phyloP scores from a whole-genome alignment of 108 stramenopile species.

The Pseudonitzschia pungens region DNA sequence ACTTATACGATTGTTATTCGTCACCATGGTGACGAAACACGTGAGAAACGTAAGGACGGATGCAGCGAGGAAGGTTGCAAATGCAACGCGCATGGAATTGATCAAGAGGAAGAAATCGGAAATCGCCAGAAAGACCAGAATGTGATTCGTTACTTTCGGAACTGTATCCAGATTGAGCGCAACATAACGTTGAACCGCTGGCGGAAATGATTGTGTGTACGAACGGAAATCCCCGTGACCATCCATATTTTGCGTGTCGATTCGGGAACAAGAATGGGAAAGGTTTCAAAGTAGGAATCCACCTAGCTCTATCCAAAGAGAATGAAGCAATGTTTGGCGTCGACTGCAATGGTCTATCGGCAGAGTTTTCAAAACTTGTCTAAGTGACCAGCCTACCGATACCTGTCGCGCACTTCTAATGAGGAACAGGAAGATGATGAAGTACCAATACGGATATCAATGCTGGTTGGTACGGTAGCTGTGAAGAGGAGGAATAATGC shows the following conservation, averaged over 20 bases:
- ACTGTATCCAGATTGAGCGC: slow-evolving; percentile 34
- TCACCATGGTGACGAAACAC: slow-evolving; percentile 13
- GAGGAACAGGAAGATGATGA: too few relatives aligned
- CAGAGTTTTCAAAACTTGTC: too few relatives aligned
- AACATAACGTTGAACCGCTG: slow-evolving; percentile 16
- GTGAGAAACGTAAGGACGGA: slow-evolving; percentile 31
- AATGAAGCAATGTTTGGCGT: too few relatives aligned
- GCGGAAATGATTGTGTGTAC: neutral
- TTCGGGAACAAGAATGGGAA: neutral
- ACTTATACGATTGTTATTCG: slow-evolving; percentile 13
- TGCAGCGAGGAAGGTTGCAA: slow-evolving; percentile 33
- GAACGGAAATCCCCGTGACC: neutral
- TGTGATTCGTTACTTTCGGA: slow-evolving; percentile 38
- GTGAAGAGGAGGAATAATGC: too few relatives aligned
- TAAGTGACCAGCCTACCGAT: too few relatives aligned
- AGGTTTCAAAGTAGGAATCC: neutral
- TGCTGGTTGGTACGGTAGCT: too few relatives aligned
- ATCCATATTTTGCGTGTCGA: neutral
- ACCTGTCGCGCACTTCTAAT: too few relatives aligned
- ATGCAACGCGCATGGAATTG: slow-evolving; percentile 18
- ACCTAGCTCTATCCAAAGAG: too few relatives aligned
- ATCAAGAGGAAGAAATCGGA: slow-evolving; percentile 44
- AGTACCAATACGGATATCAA: too few relatives aligned
- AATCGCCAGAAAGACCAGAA: slow-evolving; percentile 27
- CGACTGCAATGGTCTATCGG: too few relatives aligned